These are phyloP conservation scores for Thoreauomyces humboldtii DNA, from an alignment of 192 early-diverging fungal species.

Conservation along the genomic window DNA sequence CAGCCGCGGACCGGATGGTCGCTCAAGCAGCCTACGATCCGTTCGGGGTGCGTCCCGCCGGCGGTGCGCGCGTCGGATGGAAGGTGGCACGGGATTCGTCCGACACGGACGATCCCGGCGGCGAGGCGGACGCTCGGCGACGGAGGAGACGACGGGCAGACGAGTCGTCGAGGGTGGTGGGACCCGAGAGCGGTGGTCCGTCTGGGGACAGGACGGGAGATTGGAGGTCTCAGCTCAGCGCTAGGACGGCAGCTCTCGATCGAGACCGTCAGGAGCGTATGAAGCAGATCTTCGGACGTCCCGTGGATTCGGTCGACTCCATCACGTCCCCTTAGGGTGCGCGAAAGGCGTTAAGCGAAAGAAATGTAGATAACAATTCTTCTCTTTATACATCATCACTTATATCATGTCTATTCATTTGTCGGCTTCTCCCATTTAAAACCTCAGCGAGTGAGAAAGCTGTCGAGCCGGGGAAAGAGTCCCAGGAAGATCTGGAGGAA, in stretches of 20 bases:
- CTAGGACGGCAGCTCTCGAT: not conserved
- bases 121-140: not conserved
- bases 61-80: not conserved
- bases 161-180: too few relatives aligned
- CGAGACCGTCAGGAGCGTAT: slow-evolving; percentile 6
- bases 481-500: too few relatives aligned
- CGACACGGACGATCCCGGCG: not conserved
- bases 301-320: too few relatives aligned
- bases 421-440: too few relatives aligned
- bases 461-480: too few relatives aligned
- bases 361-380: too few relatives aligned
- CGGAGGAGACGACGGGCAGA: not conserved
- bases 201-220: not conserved
- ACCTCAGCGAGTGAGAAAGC: too few relatives aligned
- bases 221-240: not conserved
- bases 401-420: too few relatives aligned
- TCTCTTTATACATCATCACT: too few relatives aligned
- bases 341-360: too few relatives aligned
- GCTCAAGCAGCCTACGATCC: not conserved
- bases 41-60: not conserved
- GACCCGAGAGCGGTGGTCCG: not conserved
- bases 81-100: slow-evolving; percentile 2
- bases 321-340: too few relatives aligned
- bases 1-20: not conserved
- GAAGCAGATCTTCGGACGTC: not conserved